Evolutionary conservation across 306 rosid species (phyloP).

Genomic region (Lagenaria siceraria): DNA sequence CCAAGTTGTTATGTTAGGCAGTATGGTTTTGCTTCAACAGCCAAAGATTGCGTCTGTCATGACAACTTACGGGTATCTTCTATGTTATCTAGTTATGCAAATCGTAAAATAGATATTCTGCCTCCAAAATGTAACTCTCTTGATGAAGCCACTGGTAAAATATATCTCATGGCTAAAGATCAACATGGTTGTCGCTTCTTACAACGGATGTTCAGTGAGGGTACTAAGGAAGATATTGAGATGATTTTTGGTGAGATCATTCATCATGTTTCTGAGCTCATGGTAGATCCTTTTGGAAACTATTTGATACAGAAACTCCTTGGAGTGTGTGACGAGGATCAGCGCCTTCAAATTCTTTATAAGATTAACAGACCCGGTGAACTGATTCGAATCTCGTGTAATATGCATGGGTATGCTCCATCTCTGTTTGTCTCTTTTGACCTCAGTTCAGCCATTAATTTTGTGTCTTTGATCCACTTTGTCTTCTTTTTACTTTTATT

Average conservation of each 20-base stretch:
- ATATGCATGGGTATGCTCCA: slow-evolving; percentile 49
- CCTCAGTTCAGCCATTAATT: not conserved
- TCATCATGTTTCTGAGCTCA: slow-evolving; percentile 46
- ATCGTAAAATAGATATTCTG: slow-evolving; percentile 11
- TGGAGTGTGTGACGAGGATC: slow-evolving; percentile 40
- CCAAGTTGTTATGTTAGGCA: slow-evolving; percentile 6
- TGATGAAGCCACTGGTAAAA: slow-evolving; percentile 23
- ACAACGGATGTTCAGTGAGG: slow-evolving; percentile 44
- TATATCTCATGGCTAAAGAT: slow-evolving; percentile 47
- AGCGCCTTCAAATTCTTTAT: slow-evolving; percentile 42
- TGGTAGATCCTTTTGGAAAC: slow-evolving; percentile 61
- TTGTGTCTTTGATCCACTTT: slow-evolving; percentile 6
- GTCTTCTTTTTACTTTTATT: not conserved
- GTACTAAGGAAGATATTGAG: slow-evolving; percentile 29
- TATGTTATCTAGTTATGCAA: slow-evolving; percentile 3
- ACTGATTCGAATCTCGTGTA: slow-evolving; percentile 45
- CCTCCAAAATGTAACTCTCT: slow-evolving; percentile 14
- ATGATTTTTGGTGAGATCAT: slow-evolving; percentile 38
- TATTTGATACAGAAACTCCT: slow-evolving; percentile 74
- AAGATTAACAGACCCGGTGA: slow-evolving; percentile 33
- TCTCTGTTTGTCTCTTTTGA: slow-evolving; percentile 11
- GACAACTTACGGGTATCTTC: not conserved
- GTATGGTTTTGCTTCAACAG: slow-evolving; percentile 6
- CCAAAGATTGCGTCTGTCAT: not conserved
- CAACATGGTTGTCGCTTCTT: slow-evolving; percentile 61